Evolutionary conservation across 2,329 filamentous ascomycete genomes (phyloP).

Genomic region (Shiraia sp.): DNA sequence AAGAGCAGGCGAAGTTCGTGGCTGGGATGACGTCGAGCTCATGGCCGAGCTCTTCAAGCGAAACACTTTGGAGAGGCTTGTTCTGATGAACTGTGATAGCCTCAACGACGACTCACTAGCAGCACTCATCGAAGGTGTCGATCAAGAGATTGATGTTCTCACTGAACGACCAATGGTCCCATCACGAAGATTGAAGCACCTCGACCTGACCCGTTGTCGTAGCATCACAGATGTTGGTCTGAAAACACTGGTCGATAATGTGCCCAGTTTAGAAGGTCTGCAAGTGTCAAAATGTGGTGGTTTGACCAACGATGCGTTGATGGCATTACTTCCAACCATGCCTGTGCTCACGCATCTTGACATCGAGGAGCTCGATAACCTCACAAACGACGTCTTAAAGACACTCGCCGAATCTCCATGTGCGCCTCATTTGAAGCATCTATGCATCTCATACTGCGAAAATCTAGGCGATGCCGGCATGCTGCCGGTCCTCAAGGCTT

Average conservation of each 20-base stretch:
- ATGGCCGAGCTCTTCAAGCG: conserved; percentile 75
- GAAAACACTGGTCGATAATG: conserved; percentile 70
- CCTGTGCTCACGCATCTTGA: conserved; percentile 84
- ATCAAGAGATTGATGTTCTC: conserved; percentile 80
- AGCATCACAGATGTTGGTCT: conserved; percentile 74
- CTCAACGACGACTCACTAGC: conserved; percentile 75
- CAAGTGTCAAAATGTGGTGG: conserved; percentile 78
- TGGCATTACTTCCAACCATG: conserved; percentile 72
- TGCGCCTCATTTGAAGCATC: conserved; percentile 70
- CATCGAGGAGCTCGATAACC: conserved; percentile 77
- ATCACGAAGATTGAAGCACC: conserved; percentile 75
- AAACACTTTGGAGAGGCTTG: conserved; percentile 81
- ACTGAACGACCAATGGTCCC: conserved; percentile 77
- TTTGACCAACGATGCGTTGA: conserved; percentile 74
- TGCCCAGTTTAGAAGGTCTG: conserved; percentile 80
- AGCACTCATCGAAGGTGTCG: conserved; percentile 73
- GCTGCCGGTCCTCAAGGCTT: conserved; percentile 78
- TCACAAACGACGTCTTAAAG: conserved; percentile 76
- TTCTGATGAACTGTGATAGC: conserved; percentile 78
- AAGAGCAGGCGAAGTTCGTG: conserved; percentile 77
- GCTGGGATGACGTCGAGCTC: conserved; percentile 75
- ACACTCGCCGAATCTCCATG: conserved; percentile 78
- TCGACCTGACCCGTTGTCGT: conserved; percentile 81
- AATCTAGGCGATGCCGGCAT: conserved; percentile 81
- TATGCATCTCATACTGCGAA: conserved; percentile 91